Percentiles rank a stretch among this genome's conserved stretches.
Conservation (phyloP, 306 rosid genomes). For the Dalbergia cultrata region DNA sequence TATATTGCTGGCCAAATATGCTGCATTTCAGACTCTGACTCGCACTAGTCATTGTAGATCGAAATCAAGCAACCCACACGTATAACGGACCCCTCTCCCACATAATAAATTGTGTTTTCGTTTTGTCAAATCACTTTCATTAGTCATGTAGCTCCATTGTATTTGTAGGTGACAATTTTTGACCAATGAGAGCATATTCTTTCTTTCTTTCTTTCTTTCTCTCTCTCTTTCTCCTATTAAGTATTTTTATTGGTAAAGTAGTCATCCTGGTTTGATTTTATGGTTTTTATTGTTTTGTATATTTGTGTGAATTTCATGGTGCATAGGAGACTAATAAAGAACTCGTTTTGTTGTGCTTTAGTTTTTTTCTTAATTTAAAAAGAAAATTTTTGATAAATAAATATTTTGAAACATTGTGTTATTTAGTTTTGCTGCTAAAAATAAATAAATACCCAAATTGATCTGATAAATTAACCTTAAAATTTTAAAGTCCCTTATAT, state of each 20-base stretch:
- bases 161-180: background rate
- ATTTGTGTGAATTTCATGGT: no score
- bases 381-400: no score
- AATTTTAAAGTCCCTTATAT: no score
- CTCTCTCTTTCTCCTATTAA: background rate
- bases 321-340: no score
- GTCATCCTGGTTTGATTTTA: background rate
- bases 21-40: background rate
- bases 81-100: background rate
- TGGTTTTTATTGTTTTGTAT: no score
- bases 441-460: no score
- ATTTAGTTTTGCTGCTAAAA: no score
- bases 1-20: background rate
- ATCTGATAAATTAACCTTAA: no score
- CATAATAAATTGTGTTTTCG: background rate
- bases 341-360: no score
- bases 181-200: background rate
- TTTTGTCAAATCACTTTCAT: conserved; percentile 1
- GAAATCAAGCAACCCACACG: background rate
- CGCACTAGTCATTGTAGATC: background rate
- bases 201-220: background rate
- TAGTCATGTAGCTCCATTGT: background rate
- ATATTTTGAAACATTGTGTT: no score
- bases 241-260: background rate
- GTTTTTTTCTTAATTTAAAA: no score